Evolutionary conservation across 106 monocot genomes (phyloP), one percentile per base, ranked within the genome.

Genomic region (Allium cepa): DNA sequence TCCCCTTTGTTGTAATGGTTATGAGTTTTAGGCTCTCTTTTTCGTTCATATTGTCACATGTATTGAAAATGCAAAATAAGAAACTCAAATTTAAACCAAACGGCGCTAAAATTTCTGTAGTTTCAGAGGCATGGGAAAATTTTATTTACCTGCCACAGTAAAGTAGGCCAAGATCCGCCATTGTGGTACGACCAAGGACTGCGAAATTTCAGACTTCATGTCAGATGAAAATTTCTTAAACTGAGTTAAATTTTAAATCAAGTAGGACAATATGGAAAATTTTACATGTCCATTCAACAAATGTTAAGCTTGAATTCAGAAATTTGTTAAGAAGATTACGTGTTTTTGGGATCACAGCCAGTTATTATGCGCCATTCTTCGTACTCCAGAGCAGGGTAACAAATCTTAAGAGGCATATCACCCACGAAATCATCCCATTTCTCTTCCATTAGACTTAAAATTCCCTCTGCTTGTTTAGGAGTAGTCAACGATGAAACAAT

Each of bases 141-240:
- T 8, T 52, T 11, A 15, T 55, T 53, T 55, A 75, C 88, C 85
- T 88, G 88, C 93, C 93, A 93, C 27, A 93, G 72, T 62, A 93
- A 71, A 14, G 93, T 93, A 7, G 93, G 93, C 93, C 93, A 93
- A 57, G 93, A 89, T 69, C 93, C 93, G 55, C 88, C 93, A 75
- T 93, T 93, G 53, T 93, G 93, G 75, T 93, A 93, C 47, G 93
- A 93, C 93, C 93, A 93, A 72, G 93, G 78, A 26, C 93, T 93
- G 88, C 11, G 64, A 86, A 56, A 6, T 26, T 3, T 12, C 50
- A 52, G 5, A 51, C 50, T 55, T 26, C 18, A 66, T 65, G 66
- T 51, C 51, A 51, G 56, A 1, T 10, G 50, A 68, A 36, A 36
- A 49, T 5, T 55, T 55, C 4, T 55, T 55, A 55, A 55, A 12